Percentiles rank a stretch among this genome's conserved stretches.
These are phyloP conservation scores for Haplosporangium sp. DNA, from an alignment of 371 early-diverging fungal species.

Conservation along the genomic window DNA sequence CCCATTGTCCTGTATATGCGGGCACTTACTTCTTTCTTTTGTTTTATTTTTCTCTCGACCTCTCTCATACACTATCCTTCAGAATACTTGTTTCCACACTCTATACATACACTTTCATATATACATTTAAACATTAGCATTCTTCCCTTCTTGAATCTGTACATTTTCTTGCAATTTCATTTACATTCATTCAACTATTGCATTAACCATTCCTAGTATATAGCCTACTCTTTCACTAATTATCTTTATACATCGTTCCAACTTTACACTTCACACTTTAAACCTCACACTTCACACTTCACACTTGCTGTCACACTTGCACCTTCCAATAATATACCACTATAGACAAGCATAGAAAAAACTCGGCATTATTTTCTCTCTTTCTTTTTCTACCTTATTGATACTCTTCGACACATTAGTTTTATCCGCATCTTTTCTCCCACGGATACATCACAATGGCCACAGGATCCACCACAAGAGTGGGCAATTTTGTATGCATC, in stretches of 20 bases:
- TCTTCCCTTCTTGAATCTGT: background rate
- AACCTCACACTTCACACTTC: too few species aligned
- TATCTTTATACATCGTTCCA: too few species aligned
- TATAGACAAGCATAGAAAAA: too few species aligned
- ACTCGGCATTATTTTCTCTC: background rate
- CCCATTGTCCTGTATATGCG: background rate
- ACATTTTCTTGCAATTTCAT: background rate
- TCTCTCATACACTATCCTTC: background rate
- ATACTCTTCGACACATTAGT: too few species aligned
- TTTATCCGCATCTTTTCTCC: background rate
- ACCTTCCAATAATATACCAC: too few species aligned
- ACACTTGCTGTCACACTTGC: too few species aligned
- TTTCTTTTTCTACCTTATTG: background rate
- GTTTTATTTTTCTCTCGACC: background rate
- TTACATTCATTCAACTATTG: background rate
- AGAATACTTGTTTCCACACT: background rate
- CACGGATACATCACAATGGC: background rate
- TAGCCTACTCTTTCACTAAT: too few species aligned
- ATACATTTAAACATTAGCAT: background rate
- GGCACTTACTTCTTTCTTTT: background rate
- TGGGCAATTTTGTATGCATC: conserved; percentile 1
- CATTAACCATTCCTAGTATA: background rate
- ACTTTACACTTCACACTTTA: too few species aligned
- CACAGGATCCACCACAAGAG: background rate
- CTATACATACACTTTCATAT: background rate